Conservation (phyloP, 768 basidiomycete species). For the Mycena crocata region DNA sequence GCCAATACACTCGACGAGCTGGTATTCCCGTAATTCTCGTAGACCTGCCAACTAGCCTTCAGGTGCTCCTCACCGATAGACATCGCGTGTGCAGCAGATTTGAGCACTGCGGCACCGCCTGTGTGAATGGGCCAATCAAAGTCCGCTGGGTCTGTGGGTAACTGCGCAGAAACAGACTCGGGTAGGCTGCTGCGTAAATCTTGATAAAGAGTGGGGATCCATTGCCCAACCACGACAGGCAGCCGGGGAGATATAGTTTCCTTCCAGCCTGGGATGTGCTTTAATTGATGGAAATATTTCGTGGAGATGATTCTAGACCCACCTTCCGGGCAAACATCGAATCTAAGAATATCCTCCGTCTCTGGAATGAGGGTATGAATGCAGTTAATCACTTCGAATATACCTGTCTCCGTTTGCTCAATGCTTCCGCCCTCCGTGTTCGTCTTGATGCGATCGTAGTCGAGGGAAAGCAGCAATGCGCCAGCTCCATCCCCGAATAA, state of each 20-base stretch:
- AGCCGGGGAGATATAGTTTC: neutral
- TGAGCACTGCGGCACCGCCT: constrained; percentile 5
- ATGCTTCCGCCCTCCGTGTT: neutral
- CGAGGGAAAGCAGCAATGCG: constrained; percentile 14
- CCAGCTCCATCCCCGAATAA: constrained; percentile 22
- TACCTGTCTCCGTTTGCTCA: constrained; percentile 5
- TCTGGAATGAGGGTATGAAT: neutral
- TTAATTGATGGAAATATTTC: neutral
- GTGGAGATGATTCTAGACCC: neutral
- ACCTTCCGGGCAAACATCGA: neutral
- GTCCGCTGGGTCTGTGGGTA: neutral
- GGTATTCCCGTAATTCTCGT: constrained; percentile 24
- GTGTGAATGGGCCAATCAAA: constrained; percentile 27
- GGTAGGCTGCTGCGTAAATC: constrained; percentile 7
- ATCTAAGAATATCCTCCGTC: neutral
- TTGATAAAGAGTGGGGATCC: constrained; percentile 4
- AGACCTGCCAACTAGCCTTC: constrained; percentile 24
- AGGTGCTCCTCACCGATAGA: neutral
- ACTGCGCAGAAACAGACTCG: neutral
- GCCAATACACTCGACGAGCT: constrained; percentile 14
- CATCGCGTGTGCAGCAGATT: neutral
- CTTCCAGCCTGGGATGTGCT: neutral
- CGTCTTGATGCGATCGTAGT: neutral
- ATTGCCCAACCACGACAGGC: neutral
- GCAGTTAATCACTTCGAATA: neutral